phyloP scores from a whole-genome alignment of 306 rosid genomes.

The Senna tora region DNA sequence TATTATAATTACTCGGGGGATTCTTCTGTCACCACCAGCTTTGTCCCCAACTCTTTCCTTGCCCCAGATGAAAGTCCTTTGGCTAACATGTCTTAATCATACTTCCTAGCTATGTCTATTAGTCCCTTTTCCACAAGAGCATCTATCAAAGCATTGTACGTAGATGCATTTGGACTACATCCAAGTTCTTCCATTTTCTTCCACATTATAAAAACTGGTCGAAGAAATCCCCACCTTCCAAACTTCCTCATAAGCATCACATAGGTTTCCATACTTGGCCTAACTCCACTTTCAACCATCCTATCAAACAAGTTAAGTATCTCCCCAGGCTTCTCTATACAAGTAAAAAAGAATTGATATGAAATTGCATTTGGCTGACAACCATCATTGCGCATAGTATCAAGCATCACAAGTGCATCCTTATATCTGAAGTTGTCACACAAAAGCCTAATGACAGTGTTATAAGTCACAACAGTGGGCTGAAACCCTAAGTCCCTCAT shows the following conservation, averaged over 20 bases:
- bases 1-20: too few species aligned
- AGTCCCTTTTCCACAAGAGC: conserved; percentile 82
- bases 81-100: conserved; percentile 80
- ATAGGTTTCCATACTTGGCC: conserved; percentile 71
- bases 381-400: conserved; percentile 52
- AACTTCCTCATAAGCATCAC: conserved; percentile 90
- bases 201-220: conserved; percentile 79
- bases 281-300: conserved; percentile 74
- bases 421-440: conserved; percentile 64
- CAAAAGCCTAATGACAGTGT: conserved; percentile 74
- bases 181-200: conserved; percentile 74
- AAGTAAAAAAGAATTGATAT: conserved; percentile 65
- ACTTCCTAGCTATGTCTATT: conserved; percentile 73
- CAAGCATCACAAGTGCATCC: conserved; percentile 67
- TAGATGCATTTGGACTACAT: conserved; percentile 77
- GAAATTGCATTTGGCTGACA: conserved; percentile 68
- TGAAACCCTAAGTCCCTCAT: conserved; percentile 78
- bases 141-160: conserved; percentile 85
- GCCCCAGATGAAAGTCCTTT: conserved; percentile 88
- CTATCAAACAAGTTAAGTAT: conserved; percentile 66
- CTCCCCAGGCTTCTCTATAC: conserved; percentile 65
- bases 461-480: conserved; percentile 71
- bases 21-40: conserved; percentile 36
- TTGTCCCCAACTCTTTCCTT: conserved; percentile 71
- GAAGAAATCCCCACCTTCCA: conserved; percentile 91